Evolutionary conservation across 2,329 filamentous ascomycete genomes (phyloP).

Genomic region (Colletotrichum theobromicola): DNA sequence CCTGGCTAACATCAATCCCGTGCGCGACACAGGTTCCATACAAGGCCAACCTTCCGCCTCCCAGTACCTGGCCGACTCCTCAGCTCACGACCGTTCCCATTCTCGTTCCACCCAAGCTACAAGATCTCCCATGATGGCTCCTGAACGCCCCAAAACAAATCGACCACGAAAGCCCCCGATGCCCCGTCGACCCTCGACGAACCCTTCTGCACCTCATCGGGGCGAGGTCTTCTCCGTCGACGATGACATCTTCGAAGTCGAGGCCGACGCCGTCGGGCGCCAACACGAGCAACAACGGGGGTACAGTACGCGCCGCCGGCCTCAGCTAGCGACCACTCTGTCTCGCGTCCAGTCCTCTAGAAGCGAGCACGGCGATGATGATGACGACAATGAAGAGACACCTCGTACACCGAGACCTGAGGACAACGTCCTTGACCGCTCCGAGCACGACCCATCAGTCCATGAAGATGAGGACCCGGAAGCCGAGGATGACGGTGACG

Average conservation of each 20-base stretch:
- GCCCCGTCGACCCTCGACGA: slow-evolving; percentile 76
- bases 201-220: slow-evolving; percentile 72
- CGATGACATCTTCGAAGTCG: slow-evolving; percentile 82
- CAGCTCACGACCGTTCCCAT: slow-evolving; percentile 42
- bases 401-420: slow-evolving; percentile 12
- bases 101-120: slow-evolving; percentile 37
- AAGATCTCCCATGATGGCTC: slow-evolving; percentile 49
- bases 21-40: slow-evolving; percentile 18
- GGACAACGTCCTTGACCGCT: slow-evolving; percentile 26
- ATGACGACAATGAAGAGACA: slow-evolving; percentile 22
- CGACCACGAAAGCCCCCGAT: slow-evolving; percentile 75
- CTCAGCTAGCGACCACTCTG: slow-evolving; percentile 36
- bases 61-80: slow-evolving; percentile 38
- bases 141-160: slow-evolving; percentile 54
- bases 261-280: slow-evolving; percentile 62
- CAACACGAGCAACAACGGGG: slow-evolving; percentile 39
- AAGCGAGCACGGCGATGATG: slow-evolving; percentile 29
- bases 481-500: slow-evolving; percentile 68
- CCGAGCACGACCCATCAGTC: slow-evolving; percentile 34
- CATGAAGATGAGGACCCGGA: slow-evolving; percentile 45
- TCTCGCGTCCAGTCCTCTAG: slow-evolving; percentile 48
- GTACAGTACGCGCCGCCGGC: slow-evolving; percentile 37
- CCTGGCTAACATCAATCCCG: slow-evolving; percentile 11
- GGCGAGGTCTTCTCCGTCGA: slow-evolving; percentile 91
- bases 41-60: slow-evolving; percentile 17